Percentiles rank a stretch among this genome's conserved stretches.
Conservation (phyloP, 139 green algal species). For the Chlamydomonas sp. region DNA sequence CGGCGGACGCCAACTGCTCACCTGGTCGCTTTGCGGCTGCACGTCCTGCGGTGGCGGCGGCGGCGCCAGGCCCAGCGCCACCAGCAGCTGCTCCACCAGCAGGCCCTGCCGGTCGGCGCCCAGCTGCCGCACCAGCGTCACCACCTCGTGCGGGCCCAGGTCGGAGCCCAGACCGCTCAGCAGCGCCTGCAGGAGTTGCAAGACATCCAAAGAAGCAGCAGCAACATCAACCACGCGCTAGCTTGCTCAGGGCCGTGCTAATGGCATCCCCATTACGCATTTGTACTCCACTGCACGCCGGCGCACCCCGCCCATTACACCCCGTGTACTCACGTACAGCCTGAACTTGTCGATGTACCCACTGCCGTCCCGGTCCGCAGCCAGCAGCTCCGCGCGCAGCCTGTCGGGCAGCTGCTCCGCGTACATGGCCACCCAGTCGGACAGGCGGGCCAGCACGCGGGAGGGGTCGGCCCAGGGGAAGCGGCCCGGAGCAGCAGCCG, state of each 20-base stretch:
- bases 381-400: constrained; percentile 45
- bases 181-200: constrained; percentile 16
- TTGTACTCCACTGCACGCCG: neutral
- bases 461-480: constrained; percentile 51
- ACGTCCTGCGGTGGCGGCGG: neutral
- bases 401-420: constrained; percentile 24
- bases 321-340: constrained; percentile 29
- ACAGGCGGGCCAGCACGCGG: constrained; percentile 40
- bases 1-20: neutral
- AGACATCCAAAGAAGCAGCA: neutral
- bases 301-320: neutral
- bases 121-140: constrained; percentile 47
- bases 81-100: constrained; percentile 41
- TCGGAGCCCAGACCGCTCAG: constrained; percentile 10
- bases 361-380: constrained; percentile 47
- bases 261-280: neutral
- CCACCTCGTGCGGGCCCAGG: constrained; percentile 43
- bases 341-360: constrained; percentile 36
- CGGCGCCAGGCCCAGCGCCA: constrained; percentile 17
- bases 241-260: neutral
- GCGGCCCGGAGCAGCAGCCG: neutral
- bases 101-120: constrained; percentile 45
- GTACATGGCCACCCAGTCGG: constrained; percentile 8
- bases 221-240: neutral
- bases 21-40: neutral